Evolutionary conservation across 75 land plant species (phyloP).

Genomic region (Pinus taeda): DNA sequence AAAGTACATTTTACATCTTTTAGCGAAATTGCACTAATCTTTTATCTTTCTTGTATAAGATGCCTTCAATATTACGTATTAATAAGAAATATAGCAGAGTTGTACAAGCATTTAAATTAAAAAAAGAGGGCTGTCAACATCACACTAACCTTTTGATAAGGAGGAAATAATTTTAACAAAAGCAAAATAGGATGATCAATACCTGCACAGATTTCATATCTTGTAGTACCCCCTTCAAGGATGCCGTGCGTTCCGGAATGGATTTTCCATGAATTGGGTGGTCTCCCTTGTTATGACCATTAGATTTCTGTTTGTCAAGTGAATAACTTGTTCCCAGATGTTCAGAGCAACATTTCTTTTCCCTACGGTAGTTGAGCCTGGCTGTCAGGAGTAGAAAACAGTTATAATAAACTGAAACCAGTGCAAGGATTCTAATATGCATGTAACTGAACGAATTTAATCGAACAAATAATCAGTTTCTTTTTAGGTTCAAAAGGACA

Average conservation of each 20-base stretch:
- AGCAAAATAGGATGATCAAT: not conserved
- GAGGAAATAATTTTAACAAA: not conserved
- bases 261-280: conserved; percentile 18
- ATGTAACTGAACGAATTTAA: not conserved
- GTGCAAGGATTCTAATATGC: not conserved
- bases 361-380: conserved; percentile 79
- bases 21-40: not conserved
- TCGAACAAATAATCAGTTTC: not conserved
- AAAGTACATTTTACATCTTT: not conserved
- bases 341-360: conserved; percentile 10
- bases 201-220: conserved; percentile 80
- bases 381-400: conserved; percentile 38
- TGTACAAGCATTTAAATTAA: no score
- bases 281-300: not conserved
- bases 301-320: conserved; percentile 14
- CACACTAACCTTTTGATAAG: not conserved
- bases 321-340: not conserved
- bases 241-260: conserved; percentile 35
- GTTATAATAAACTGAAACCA: not conserved
- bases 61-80: not conserved
- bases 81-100: no score
- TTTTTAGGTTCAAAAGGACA: not conserved
- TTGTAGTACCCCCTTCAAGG: conserved; percentile 55
- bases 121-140: no score
- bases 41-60: not conserved